Conservation (phyloP, 139 green algal genomes). For the Spirogloea muscicola region DNA sequence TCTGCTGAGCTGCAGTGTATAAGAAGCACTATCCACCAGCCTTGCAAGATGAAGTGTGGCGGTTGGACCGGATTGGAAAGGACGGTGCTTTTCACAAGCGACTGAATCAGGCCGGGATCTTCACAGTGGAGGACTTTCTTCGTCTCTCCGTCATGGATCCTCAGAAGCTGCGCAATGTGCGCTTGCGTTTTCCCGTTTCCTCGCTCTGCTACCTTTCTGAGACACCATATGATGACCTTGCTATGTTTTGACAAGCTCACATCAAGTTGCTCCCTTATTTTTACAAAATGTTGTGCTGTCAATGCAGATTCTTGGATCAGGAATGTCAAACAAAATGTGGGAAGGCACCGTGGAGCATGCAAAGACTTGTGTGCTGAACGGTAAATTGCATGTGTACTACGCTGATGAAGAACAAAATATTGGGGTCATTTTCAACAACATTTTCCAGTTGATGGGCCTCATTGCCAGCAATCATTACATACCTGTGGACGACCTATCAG, state of each 20-base stretch:
- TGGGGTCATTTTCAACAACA: slow-evolving; percentile 49
- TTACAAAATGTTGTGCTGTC: background rate
- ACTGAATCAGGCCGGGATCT: slow-evolving; percentile 29
- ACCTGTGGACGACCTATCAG: slow-evolving; percentile 15
- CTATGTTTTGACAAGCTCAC: background rate
- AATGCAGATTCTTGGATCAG: slow-evolving; percentile 30
- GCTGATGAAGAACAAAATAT: slow-evolving; percentile 40
- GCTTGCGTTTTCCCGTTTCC: background rate
- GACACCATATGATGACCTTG: background rate
- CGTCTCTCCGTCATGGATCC: slow-evolving; percentile 42
- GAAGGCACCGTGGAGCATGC: slow-evolving; percentile 40
- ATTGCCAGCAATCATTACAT: slow-evolving; percentile 38
- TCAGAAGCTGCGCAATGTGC: slow-evolving; percentile 29
- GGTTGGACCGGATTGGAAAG: slow-evolving; percentile 44
- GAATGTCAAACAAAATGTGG: slow-evolving; percentile 47
- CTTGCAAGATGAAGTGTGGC: slow-evolving; percentile 47
- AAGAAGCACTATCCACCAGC: slow-evolving; percentile 48
- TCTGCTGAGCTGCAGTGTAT: slow-evolving; percentile 36
- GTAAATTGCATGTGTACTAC: slow-evolving; percentile 46
- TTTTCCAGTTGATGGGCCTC: slow-evolving; percentile 46
- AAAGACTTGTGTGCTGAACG: slow-evolving; percentile 45
- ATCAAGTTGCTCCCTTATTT: background rate
- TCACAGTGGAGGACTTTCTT: slow-evolving; percentile 44
- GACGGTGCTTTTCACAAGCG: slow-evolving; percentile 43
- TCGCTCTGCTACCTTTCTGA: slow-evolving; percentile 3